Base-by-base conservation (phyloP, 2,329 filamentous ascomycete species). In the Aspergillus sp. region DNA sequence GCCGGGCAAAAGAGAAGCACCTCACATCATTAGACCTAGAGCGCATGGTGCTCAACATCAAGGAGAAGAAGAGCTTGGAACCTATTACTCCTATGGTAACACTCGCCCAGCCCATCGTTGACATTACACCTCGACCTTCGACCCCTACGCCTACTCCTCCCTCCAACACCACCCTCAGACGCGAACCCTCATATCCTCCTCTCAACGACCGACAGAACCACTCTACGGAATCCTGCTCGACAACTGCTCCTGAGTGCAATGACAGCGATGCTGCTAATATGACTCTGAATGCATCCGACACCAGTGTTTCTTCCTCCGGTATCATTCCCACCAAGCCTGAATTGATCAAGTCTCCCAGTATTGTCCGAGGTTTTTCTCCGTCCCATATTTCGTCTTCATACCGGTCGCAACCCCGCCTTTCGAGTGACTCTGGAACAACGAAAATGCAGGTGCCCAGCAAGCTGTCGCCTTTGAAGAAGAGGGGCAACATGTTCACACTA, bases 11-110 rank as follows among this genome's bases (percentile, higher is more conserved):
- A 59, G 91, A 95, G 75, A 90, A 91, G 72, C 93, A 97, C 79
- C 94, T 97, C 68, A 96, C 93, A n/a, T 92, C 94, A 7, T 86
- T 92, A 72, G 91, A 95, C 70, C 84, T 98, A 31, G 92, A 97
- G 78, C 96, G 96, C 81, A 96, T 98, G 86, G 92, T 97, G 47
- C 87, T 91, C 60, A 92, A 90, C 45, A 97, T 97, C 74, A 91
- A 96, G 77, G 90, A 95, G 78, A 92, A 91, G 78, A 88, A 88
- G 76, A 84, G 85, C 50, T 82, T 94, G 23, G 82, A 86, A 71
- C 85, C 86, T 4, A 76, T 87, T 43, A 79, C 84, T 53, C 76
- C 82, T 77, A 59, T 82, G 74, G 64, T 76, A 70, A 68, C 79
- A 71, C 72, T 79, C 57, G 64, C 77, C 25, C 72, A 76, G 31